Evolutionary conservation across 2,329 filamentous ascomycete genomes (phyloP).

Genomic region (Taxawa tesnikishii): DNA sequence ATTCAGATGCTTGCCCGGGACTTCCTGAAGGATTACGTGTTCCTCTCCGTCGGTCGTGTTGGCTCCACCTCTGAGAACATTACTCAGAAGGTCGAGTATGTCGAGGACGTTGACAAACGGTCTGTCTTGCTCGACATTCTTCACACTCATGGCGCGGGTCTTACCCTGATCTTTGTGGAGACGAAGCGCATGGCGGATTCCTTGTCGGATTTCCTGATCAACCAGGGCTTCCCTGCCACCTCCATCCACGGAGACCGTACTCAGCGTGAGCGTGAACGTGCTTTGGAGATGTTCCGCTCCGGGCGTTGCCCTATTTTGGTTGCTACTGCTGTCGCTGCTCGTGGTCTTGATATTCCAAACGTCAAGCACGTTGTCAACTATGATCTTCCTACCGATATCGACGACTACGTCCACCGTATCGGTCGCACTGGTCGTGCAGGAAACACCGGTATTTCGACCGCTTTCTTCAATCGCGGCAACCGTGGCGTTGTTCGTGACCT

Average conservation of each 20-base stretch:
- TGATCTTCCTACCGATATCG: constrained; percentile 95
- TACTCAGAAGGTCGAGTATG: constrained; percentile 95
- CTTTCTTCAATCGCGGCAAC: constrained; percentile 99
- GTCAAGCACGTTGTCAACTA: constrained; percentile 98
- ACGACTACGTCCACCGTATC: constrained; percentile 98
- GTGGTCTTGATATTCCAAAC: constrained; percentile 79
- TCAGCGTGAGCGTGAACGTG: constrained; percentile 96
- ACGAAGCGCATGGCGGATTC: constrained; percentile 99
- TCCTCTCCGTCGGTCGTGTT: constrained; percentile 95
- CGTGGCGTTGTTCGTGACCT: constrained; percentile 94
- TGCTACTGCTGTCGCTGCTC: constrained; percentile 88
- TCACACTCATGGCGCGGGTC: constrained; percentile 78
- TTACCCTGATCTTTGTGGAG: constrained; percentile 97
- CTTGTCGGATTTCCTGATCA: constrained; percentile 94
- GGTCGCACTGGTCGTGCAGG: constrained; percentile 99
- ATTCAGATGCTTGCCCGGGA: constrained; percentile 98
- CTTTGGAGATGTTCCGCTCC: constrained; percentile 93
- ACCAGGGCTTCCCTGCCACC: constrained; percentile 95
- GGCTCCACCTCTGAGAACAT: constrained; percentile 99
- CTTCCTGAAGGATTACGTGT: constrained; percentile 98
- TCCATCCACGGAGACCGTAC: constrained; percentile 98
- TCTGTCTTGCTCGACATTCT: constrained; percentile 95
- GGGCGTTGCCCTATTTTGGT: constrained; percentile 93
- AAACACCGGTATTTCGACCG: constrained; percentile 95
- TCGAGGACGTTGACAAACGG: constrained; percentile 94